Conservation (phyloP, 2,329 filamentous ascomycete genomes). For the Aspergillus ustus region DNA sequence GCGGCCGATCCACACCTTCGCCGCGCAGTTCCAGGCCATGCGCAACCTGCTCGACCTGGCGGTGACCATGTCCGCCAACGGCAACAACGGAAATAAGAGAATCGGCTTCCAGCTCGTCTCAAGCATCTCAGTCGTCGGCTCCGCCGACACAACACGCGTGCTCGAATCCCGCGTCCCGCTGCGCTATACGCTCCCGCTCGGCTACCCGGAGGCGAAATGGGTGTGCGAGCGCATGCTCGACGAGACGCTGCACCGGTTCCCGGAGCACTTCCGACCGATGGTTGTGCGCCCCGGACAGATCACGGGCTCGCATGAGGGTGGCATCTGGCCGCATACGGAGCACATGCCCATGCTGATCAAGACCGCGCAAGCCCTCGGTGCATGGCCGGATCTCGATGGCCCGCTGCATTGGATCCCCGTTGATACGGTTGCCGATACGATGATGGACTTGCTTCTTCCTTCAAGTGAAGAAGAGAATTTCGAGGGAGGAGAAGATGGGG, state of each 20-base stretch:
- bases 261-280: conserved; percentile 49
- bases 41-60: conserved; percentile 49
- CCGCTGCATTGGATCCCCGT: conserved; percentile 54
- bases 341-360: conserved; percentile 58
- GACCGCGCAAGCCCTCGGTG: conserved; percentile 52
- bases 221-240: conserved; percentile 57
- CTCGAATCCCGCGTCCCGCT: conserved; percentile 53
- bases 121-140: conserved; percentile 47
- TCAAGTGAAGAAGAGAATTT: not conserved
- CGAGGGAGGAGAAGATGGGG: not conserved
- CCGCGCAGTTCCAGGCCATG: conserved; percentile 47
- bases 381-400: conserved; percentile 49
- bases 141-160: conserved; percentile 38
- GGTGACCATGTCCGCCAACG: not conserved
- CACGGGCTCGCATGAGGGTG: conserved; percentile 53
- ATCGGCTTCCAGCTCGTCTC: conserved; percentile 48
- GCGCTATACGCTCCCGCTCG: conserved; percentile 48
- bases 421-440: conserved; percentile 43
- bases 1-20: conserved; percentile 24
- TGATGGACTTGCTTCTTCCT: conserved; percentile 39
- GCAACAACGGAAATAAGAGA: not conserved
- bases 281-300: conserved; percentile 57
- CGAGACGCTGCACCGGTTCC: conserved; percentile 50
- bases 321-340: conserved; percentile 61
- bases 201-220: conserved; percentile 59